phyloP scores from a whole-genome alignment of 441 rosid genomes.

The Macaranga tanarius region DNA sequence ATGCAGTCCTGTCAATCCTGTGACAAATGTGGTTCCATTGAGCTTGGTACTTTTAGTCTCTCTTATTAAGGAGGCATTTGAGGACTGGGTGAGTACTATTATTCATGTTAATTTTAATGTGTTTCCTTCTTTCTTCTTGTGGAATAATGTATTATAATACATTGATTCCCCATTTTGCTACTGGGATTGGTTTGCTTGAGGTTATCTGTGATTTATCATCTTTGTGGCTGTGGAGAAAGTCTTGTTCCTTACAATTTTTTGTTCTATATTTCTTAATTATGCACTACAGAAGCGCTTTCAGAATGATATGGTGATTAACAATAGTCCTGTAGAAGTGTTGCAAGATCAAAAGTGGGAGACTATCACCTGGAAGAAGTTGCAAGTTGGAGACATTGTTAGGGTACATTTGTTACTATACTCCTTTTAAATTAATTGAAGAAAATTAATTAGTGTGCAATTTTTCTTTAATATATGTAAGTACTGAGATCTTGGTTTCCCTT shows the following conservation, averaged over 20 bases:
- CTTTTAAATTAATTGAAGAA: background rate
- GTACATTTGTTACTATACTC: slow-evolving; percentile 35
- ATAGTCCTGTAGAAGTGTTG: slow-evolving; percentile 71
- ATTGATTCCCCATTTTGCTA: background rate
- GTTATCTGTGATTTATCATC: slow-evolving; percentile 4
- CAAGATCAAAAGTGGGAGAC: slow-evolving; percentile 79
- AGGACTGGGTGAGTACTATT: slow-evolving; percentile 84
- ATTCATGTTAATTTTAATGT: slow-evolving; percentile 23
- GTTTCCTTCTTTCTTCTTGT: slow-evolving; percentile 9
- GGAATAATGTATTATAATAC: slow-evolving; percentile 9
- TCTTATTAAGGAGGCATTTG: slow-evolving; percentile 97
- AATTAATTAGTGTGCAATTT: background rate
- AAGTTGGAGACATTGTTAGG: slow-evolving; percentile 95
- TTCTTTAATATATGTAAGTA: background rate
- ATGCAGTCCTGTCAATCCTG: slow-evolving; percentile 96
- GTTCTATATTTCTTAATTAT: slow-evolving; percentile 24
- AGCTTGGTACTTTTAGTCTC: slow-evolving; percentile 96
- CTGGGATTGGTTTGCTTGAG: slow-evolving; percentile 12
- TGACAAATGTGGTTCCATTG: slow-evolving; percentile 90
- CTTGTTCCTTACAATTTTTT: slow-evolving; percentile 16
- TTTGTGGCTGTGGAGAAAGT: slow-evolving; percentile 1
- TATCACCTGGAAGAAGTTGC: slow-evolving; percentile 91
- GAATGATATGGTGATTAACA: slow-evolving; percentile 94
- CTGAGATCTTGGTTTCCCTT: background rate
- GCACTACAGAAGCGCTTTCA: slow-evolving; percentile 89